Evolutionary conservation across 2,329 filamentous ascomycete genomes (phyloP).

Genomic region (Fusarium euwallaceae): DNA sequence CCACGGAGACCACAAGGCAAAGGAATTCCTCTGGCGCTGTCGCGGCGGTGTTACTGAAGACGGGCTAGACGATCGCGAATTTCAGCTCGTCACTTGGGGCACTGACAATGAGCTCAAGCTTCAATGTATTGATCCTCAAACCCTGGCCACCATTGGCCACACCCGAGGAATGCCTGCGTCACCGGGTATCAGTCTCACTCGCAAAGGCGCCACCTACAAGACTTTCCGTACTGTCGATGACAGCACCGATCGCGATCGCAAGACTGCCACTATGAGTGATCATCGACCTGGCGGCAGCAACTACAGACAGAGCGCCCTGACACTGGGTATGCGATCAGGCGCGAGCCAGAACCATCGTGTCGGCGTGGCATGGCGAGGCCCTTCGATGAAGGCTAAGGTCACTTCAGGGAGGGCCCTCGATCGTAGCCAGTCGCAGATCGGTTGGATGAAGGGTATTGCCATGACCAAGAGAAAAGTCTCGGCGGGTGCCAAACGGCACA

Average conservation of each 20-base stretch:
- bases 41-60: slow-evolving; percentile 77
- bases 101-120: slow-evolving; percentile 86
- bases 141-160: slow-evolving; percentile 78
- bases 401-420: slow-evolving; percentile 57
- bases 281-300: slow-evolving; percentile 62
- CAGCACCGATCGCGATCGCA: slow-evolving; percentile 68
- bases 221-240: slow-evolving; percentile 83
- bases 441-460: slow-evolving; percentile 78
- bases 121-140: slow-evolving; percentile 76
- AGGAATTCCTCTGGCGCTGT: slow-evolving; percentile 91
- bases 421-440: slow-evolving; percentile 69
- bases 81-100: slow-evolving; percentile 94
- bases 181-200: slow-evolving; percentile 78
- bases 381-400: slow-evolving; percentile 70
- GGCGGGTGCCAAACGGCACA: slow-evolving; percentile 58
- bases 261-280: slow-evolving; percentile 72
- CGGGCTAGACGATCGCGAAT: slow-evolving; percentile 85
- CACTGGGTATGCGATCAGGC: slow-evolving; percentile 58
- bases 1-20: slow-evolving; percentile 78
- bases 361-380: slow-evolving; percentile 64
- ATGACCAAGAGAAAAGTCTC: slow-evolving; percentile 69
- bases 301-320: slow-evolving; percentile 59
- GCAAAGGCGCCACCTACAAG: slow-evolving; percentile 87
- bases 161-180: slow-evolving; percentile 75
- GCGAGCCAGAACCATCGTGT: slow-evolving; percentile 47